Evolutionary conservation across 352 stramenopile genomes (phyloP).

Genomic region (Thalassiosira hispida): DNA sequence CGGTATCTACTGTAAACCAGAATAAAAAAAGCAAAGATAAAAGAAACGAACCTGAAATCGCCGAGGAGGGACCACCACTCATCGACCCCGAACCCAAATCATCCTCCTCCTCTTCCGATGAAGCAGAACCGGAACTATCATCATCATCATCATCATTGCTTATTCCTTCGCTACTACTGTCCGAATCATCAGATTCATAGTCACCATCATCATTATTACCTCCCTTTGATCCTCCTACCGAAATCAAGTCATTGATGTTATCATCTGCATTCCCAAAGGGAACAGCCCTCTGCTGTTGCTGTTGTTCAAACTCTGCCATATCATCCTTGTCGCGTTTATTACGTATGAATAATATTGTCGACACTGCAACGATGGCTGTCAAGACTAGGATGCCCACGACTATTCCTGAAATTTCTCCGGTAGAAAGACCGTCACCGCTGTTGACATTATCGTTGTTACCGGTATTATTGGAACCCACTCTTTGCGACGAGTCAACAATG

Average conservation of each 20-base stretch:
- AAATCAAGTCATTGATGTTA: too few relatives aligned
- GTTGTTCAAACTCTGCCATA: conserved; percentile 7
- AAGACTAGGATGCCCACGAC: conserved; percentile 19
- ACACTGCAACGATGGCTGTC: conserved; percentile 3
- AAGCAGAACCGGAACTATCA: conserved; percentile 4
- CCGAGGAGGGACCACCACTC: conserved; percentile 5
- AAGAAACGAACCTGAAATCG: too few relatives aligned
- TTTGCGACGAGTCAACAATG: too few relatives aligned
- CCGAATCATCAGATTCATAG: conserved; percentile 27
- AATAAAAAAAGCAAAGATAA: too few relatives aligned
- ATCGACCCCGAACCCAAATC: conserved; percentile 23
- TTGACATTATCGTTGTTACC: not conserved
- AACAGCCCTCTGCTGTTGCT: conserved; percentile 21
- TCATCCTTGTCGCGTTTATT: conserved; percentile 27
- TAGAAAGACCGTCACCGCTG: conserved; percentile 31
- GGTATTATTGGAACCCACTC: not conserved
- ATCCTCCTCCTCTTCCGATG: conserved; percentile 26
- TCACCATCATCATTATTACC: conserved; percentile 20
- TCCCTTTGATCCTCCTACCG: not conserved
- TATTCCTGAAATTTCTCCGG: conserved; percentile 47
- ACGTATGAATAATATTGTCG: conserved; percentile 20
- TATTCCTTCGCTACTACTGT: conserved; percentile 12
- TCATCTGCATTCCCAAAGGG: conserved; percentile 16
- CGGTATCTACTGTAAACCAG: too few relatives aligned
- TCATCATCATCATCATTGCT: not conserved